Base-by-base conservation (phyloP, 768 basidiomycete genomes). In the Pleurotus giganteus region DNA sequence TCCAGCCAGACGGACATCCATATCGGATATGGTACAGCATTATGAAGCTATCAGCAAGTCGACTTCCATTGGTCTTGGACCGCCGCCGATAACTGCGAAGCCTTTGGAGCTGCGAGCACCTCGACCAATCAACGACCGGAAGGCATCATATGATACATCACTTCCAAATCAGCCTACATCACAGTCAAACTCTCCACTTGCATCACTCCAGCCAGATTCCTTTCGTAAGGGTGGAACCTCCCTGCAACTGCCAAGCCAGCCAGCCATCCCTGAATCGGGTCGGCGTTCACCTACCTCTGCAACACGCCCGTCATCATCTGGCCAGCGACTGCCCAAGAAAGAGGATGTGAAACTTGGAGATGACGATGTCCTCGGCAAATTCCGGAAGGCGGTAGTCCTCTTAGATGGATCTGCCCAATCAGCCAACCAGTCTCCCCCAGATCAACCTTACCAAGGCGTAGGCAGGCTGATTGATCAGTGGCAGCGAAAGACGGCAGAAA, bases 391-490 rank as follows among this genome's bases (percentile, higher is more conserved):
- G 12, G 49, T 50, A 27, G n/a, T 29, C 17, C 24, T 15, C 29
- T 6, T 8, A 21, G 52, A 53, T 23, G 43, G 50, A 24, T 15
- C 41, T n/a, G 32, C 15, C 15, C 45, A 45, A 24, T 19, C 54
- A 21, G 37, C 36, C 6, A 64, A 71, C 12, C 46, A 54, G 19
- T 76, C 78, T 12, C 76, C 88, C 12, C 74, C 88, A 6, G 91
- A 94, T 64, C 77, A 79, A 53, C 86, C 88, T 28, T 94, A 86
- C 67, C 85, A 84, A 63, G 91, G 91, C 32, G 91, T 94, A 41
- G 86, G 89, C 26, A 89, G 80, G 70, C 75, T 94, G 31, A 93
- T 94, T 59, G 89, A 91, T 65, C 83, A 92, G 65, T 94, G 91
- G 91, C 89, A 94, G 68, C 83, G 82, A 55, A 92, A 88, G 70